A percentile compares a stretch with the other conserved stretches of the same genome.
Evolutionary conservation across 2,329 filamentous ascomycete species (phyloP).

Genomic region (Cyanodermella asteris): DNA sequence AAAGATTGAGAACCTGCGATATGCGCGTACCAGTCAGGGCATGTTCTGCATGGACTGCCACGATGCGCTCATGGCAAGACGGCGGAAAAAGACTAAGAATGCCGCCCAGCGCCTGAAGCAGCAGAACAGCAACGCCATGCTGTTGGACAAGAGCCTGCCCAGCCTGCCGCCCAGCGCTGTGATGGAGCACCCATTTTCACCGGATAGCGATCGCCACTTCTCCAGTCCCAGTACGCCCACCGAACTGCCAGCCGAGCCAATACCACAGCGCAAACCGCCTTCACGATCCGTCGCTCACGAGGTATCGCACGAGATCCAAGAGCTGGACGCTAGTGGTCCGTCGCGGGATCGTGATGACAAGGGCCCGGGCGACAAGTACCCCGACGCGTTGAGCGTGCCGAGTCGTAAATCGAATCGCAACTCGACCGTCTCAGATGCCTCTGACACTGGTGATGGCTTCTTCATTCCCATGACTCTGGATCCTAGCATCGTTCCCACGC

Average conservation of each 20-base stretch:
- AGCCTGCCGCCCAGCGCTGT: conserved; percentile 63
- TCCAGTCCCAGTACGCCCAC: conserved; percentile 44
- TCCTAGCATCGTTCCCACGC: conserved; percentile 36
- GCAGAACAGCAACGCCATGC: conserved; percentile 28
- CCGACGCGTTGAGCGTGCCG: conserved; percentile 58
- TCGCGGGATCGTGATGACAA: conserved; percentile 11
- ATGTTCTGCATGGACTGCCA: conserved; percentile 99
- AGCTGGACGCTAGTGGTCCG: no score
- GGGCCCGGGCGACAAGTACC: no score
- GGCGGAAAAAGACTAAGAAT: conserved; percentile 43
- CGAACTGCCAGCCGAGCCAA: conserved; percentile 43
- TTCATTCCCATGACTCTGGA: conserved; percentile 59
- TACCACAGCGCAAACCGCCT: no score
- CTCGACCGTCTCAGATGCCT: conserved; percentile 41
- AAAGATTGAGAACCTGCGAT: conserved; percentile 95
- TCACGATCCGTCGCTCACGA: no score
- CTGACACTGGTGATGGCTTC: conserved; percentile 43
- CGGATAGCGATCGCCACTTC: conserved; percentile 30
- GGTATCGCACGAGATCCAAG: no score
- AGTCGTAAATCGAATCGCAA: conserved; percentile 55
- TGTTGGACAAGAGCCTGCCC: conserved; percentile 78
- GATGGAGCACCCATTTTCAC: conserved; percentile 37
- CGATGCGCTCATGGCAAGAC: conserved; percentile 81
- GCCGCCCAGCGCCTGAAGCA: conserved; percentile 11
- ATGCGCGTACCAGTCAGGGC: conserved; percentile 90